Evolutionary conservation across 768 basidiomycete species (phyloP).

Genomic region (Auricularia sp.): DNA sequence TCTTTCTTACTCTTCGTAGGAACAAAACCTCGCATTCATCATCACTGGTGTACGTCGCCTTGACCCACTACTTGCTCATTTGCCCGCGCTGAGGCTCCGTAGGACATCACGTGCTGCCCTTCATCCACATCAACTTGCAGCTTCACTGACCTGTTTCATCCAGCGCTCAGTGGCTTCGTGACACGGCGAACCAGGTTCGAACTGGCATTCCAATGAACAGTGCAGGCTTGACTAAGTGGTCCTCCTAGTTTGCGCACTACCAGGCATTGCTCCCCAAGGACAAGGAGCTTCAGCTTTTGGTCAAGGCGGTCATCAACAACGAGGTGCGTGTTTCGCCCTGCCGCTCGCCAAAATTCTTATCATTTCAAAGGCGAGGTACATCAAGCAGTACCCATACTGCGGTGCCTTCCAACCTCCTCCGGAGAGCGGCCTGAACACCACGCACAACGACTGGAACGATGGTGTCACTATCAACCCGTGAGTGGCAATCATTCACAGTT

Average conservation of each 20-base stretch:
- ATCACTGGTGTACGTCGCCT: slow-evolving; percentile 53
- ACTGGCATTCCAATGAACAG: not conserved
- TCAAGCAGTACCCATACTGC: slow-evolving; percentile 61
- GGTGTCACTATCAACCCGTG: slow-evolving; percentile 67
- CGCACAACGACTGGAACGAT: slow-evolving; percentile 59
- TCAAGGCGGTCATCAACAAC: slow-evolving; percentile 76
- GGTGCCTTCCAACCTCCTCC: slow-evolving; percentile 75
- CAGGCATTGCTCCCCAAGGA: slow-evolving; percentile 47
- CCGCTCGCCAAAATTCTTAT: not conserved
- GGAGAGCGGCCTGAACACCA: slow-evolving; percentile 55
- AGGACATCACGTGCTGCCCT: slow-evolving; percentile 58
- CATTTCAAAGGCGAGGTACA: slow-evolving; percentile 44
- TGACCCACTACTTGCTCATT: slow-evolving; percentile 1
- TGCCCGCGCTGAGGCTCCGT: not conserved
- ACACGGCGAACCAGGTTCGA: slow-evolving; percentile 65
- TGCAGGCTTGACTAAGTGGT: slow-evolving; percentile 5
- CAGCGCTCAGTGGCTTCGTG: slow-evolving; percentile 77
- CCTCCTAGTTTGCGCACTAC: slow-evolving; percentile 57
- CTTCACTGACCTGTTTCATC: slow-evolving; percentile 4
- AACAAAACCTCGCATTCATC: slow-evolving; percentile 65
- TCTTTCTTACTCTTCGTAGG: slow-evolving; percentile 24
- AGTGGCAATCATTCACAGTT: slow-evolving; percentile 15
- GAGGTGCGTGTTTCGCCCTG: slow-evolving; percentile 24
- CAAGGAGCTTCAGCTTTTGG: slow-evolving; percentile 46
- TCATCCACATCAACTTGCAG: not conserved